These are phyloP conservation scores for Microdochium bolleyi DNA, from an alignment of 2,329 filamentous ascomycete species.

Conservation along the genomic window DNA sequence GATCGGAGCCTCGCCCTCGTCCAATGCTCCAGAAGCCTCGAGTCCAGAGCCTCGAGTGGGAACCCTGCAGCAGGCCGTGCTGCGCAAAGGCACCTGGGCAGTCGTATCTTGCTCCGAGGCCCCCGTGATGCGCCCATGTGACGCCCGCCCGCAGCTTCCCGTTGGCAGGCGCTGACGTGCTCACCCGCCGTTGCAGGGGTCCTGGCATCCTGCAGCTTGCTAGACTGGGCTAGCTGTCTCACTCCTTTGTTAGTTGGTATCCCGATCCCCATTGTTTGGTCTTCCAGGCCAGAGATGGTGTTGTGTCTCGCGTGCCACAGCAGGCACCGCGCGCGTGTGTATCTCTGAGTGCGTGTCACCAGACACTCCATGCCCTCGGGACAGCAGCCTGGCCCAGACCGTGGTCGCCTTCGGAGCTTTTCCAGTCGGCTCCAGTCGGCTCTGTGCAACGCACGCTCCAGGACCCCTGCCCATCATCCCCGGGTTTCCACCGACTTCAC, in stretches of 20 bases:
- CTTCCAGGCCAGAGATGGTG: background rate
- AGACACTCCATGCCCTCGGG: background rate
- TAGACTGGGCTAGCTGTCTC: background rate
- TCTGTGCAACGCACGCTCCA: background rate
- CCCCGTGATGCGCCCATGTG: background rate
- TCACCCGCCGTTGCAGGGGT: background rate
- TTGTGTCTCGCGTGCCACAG: background rate
- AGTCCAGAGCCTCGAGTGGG: background rate
- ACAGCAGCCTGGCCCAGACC: background rate
- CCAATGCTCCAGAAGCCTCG: no score
- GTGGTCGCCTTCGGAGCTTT: background rate
- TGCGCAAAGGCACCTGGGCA: no score
- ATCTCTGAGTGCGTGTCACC: background rate
- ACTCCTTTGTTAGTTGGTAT: background rate
- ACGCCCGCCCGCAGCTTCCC: background rate
- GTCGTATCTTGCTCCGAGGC: background rate
- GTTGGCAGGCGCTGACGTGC: background rate
- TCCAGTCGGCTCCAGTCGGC: background rate
- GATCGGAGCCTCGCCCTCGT: background rate
- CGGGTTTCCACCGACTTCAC: background rate
- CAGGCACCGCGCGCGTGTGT: background rate
- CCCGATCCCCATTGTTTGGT: background rate
- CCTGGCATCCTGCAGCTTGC: background rate
- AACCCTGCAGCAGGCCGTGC: background rate
- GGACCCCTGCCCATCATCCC: background rate